These are phyloP conservation scores for Knoxia roxburghii DNA, from an alignment of 257 asterid genomes.

Conservation along the genomic window DNA sequence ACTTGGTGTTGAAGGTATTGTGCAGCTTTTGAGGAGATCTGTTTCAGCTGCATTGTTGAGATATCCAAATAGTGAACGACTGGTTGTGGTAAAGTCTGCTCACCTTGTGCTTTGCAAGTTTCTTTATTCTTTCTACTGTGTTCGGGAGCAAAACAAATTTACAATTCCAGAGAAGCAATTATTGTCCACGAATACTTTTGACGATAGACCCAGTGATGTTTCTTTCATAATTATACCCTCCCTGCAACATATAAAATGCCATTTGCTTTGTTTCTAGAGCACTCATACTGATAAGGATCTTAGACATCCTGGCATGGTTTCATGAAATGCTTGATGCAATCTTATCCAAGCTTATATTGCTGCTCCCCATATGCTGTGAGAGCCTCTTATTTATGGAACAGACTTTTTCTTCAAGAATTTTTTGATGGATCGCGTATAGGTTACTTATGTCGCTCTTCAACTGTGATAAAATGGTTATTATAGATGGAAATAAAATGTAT, in stretches of 20 bases:
- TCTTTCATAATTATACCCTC: neutral
- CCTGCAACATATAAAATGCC: neutral
- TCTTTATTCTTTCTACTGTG: conserved; percentile 1
- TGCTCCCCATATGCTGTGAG: neutral
- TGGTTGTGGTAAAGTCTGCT: conserved; percentile 54
- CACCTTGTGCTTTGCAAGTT: conserved; percentile 11
- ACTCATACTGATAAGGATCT: neutral
- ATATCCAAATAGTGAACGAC: conserved; percentile 84
- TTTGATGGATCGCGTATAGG: neutral
- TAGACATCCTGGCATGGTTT: neutral
- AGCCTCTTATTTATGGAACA: neutral
- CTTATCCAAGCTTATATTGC: neutral
- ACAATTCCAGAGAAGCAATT: neutral
- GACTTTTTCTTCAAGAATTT: neutral
- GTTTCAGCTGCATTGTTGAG: conserved; percentile 75
- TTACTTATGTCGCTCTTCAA: neutral
- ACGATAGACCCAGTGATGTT: neutral
- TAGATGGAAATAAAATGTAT: neutral
- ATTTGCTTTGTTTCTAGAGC: neutral
- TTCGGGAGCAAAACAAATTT: neutral
- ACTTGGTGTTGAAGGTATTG: conserved; percentile 89
- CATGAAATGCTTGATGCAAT: neutral
- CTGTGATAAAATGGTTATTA: neutral
- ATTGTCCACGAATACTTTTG: neutral
- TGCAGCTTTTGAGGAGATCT: conserved; percentile 79